Conservation (phyloP, 768 basidiomycete species). For the Suillus fuscotomentosus region DNA sequence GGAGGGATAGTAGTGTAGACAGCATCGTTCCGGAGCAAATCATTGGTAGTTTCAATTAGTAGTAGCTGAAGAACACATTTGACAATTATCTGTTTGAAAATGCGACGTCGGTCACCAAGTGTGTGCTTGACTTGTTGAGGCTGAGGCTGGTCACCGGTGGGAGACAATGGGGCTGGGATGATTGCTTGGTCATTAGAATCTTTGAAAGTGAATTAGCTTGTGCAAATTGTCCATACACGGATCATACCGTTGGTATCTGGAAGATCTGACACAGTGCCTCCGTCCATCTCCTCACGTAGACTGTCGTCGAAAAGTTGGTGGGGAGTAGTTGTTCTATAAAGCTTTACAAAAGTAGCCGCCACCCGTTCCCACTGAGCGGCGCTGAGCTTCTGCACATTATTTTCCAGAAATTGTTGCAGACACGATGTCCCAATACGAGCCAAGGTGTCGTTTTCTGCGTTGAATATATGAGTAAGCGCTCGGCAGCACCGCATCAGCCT, state of each 20-base stretch:
- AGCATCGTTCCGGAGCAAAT: slow-evolving; percentile 86
- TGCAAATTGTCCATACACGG: not conserved
- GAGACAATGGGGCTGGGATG: slow-evolving; percentile 86
- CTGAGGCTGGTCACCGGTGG: slow-evolving; percentile 50
- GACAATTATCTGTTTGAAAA: slow-evolving; percentile 98
- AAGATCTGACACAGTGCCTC: slow-evolving; percentile 44
- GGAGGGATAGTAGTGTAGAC: slow-evolving; percentile 95
- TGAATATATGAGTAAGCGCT: slow-evolving; percentile 9
- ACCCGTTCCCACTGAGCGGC: slow-evolving; percentile 87
- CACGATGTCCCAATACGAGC: slow-evolving; percentile 98
- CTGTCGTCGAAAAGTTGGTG: slow-evolving; percentile 95
- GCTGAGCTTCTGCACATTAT: slow-evolving; percentile 85
- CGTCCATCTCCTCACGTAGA: slow-evolving; percentile 82
- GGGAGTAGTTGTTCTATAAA: slow-evolving; percentile 98
- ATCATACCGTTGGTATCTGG: slow-evolving; percentile 43
- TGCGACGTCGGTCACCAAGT: slow-evolving; percentile 68
- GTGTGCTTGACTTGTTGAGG: slow-evolving; percentile 52
- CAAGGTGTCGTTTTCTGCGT: slow-evolving; percentile 92
- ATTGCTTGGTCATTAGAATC: slow-evolving; percentile 68
- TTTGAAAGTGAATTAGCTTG: slow-evolving; percentile 25
- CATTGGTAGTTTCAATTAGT: slow-evolving; percentile 96
- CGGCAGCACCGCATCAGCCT: not conserved
- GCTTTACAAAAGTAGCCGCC: slow-evolving; percentile 86
- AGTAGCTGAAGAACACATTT: slow-evolving; percentile 98
- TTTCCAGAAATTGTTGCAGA: slow-evolving; percentile 92